A percentile compares a stretch with the other conserved stretches of the same genome.
These are phyloP conservation scores for Yamadazyma diospyri DNA, from an alignment of 1,139 yeast species.

Conservation along the genomic window DNA sequence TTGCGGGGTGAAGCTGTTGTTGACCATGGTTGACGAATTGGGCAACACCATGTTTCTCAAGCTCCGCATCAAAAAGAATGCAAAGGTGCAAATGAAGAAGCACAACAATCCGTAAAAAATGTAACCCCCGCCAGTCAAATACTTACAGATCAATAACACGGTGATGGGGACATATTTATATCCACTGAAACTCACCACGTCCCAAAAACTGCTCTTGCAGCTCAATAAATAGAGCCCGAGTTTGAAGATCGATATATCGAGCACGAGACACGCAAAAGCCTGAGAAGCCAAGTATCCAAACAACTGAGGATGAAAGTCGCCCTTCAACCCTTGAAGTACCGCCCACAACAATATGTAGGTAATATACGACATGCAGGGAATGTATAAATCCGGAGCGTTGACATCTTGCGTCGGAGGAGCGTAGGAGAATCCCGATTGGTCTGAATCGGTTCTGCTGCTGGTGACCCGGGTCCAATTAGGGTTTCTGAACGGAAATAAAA, in stretches of 20 bases:
- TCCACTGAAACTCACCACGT: slow-evolving; percentile 85
- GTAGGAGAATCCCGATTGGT: slow-evolving; percentile 38
- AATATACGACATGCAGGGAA: slow-evolving; percentile 89
- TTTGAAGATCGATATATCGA: slow-evolving; percentile 56
- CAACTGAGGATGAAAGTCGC: slow-evolving; percentile 90
- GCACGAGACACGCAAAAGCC: slow-evolving; percentile 74
- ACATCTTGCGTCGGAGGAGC: slow-evolving; percentile 78
- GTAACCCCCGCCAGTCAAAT: slow-evolving; percentile 33
- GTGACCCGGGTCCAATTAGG: slow-evolving; percentile 69
- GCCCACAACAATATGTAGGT: slow-evolving; percentile 88
- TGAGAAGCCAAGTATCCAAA: slow-evolving; percentile 90
- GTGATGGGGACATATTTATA: slow-evolving; percentile 88
- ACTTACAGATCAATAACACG: slow-evolving; percentile 48
- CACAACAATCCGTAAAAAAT: slow-evolving; percentile 39
- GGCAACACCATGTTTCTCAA: slow-evolving; percentile 73
- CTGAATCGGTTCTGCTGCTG: slow-evolving; percentile 19
- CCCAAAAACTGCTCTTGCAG: slow-evolving; percentile 65
- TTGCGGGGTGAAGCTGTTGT: slow-evolving; percentile 56
- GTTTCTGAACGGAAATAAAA: slow-evolving; percentile 84
- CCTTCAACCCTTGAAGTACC: slow-evolving; percentile 79
- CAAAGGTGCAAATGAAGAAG: slow-evolving; percentile 45
- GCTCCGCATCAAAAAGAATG: slow-evolving; percentile 78
- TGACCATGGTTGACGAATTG: slow-evolving; percentile 37
- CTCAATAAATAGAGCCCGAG: slow-evolving; percentile 43
- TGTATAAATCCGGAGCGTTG: slow-evolving; percentile 95